Percentiles rank a stretch among this genome's conserved stretches.
These are phyloP conservation scores for Rugosomyces carneus DNA, from an alignment of 1,284 basidiomycete genomes.

Conservation along the genomic window DNA sequence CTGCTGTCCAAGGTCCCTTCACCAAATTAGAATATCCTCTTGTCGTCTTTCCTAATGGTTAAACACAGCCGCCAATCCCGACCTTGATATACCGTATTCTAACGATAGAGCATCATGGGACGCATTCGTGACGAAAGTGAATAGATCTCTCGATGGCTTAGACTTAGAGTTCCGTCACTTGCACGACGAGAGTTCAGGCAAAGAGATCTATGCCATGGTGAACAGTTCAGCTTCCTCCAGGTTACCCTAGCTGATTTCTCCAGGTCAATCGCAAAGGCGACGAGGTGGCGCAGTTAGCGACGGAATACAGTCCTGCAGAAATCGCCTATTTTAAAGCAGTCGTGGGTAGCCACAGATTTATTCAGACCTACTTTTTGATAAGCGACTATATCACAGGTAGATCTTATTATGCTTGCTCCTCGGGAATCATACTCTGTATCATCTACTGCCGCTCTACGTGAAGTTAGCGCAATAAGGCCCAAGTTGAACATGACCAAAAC, in stretches of 20 bases:
- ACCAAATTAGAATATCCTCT: conserved; percentile 2
- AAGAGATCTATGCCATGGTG: conserved; percentile 61
- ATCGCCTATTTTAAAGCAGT: conserved; percentile 79
- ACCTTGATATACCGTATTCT: conserved; percentile 39
- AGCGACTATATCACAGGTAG: conserved; percentile 46
- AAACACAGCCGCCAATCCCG: conserved; percentile 42
- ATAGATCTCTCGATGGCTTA: conserved; percentile 55
- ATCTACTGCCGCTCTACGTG: conserved; percentile 69
- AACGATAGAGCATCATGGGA: conserved; percentile 49
- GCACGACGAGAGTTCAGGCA: conserved; percentile 59
- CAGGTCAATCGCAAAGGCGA: conserved; percentile 77
- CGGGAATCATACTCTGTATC: conserved; percentile 70
- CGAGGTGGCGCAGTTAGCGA: conserved; percentile 75
- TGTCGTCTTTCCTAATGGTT: conserved; percentile 1
- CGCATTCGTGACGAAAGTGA: conserved; percentile 52
- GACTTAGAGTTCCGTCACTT: conserved; percentile 64
- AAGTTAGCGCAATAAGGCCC: conserved; percentile 54
- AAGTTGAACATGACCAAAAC: conserved; percentile 67
- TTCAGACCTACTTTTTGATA: neutral
- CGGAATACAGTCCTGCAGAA: conserved; percentile 71
- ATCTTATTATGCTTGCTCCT: conserved; percentile 81
- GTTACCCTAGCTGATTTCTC: neutral
- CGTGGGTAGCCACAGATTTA: conserved; percentile 36
- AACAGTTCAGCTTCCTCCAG: conserved; percentile 16
- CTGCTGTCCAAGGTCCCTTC: conserved; percentile 51